Evolutionary conservation across 2,329 filamentous ascomycete species (phyloP).

Genomic region (Phyllosticta citrichinensis): DNA sequence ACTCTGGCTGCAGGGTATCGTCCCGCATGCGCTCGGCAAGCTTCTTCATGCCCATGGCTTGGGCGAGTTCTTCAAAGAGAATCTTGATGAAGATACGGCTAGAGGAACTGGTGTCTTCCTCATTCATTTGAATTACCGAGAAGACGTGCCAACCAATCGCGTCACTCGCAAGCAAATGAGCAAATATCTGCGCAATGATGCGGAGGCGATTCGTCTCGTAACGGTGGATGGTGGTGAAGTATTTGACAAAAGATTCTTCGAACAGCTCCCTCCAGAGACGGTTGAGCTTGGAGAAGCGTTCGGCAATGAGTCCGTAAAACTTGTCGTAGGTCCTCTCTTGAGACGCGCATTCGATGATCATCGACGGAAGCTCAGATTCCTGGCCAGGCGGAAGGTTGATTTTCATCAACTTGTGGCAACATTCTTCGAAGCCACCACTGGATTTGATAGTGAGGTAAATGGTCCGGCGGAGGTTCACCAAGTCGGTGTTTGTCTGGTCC

Average conservation of each 20-base stretch:
- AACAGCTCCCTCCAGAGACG: slow-evolving; percentile 90
- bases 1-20: slow-evolving; percentile 64
- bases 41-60: slow-evolving; percentile 75
- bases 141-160: slow-evolving; percentile 89
- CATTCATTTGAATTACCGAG: slow-evolving; percentile 76
- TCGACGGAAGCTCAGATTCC: slow-evolving; percentile 84
- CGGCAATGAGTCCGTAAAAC: slow-evolving; percentile 89
- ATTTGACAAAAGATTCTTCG: slow-evolving; percentile 78
- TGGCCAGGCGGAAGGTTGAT: slow-evolving; percentile 78
- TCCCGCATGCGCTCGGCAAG: slow-evolving; percentile 69
- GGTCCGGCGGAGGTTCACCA: slow-evolving; percentile 84
- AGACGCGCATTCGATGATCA: slow-evolving; percentile 94
- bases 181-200: slow-evolving; percentile 92
- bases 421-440: slow-evolving; percentile 91
- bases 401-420: slow-evolving; percentile 85
- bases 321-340: slow-evolving; percentile 97
- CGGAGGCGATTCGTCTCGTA: slow-evolving; percentile 92
- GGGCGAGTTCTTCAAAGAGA: slow-evolving; percentile 81
- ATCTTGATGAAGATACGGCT: slow-evolving; percentile 99
- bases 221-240: slow-evolving; percentile 95
- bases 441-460: slow-evolving; percentile 99
- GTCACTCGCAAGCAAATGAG: slow-evolving; percentile 78
- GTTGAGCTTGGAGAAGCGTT: slow-evolving; percentile 93
- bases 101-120: slow-evolving; percentile 93
- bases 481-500: slow-evolving; percentile 90